phyloP scores from a whole-genome alignment of 2,329 filamentous ascomycete genomes.

The Elsinoe arachidis region DNA sequence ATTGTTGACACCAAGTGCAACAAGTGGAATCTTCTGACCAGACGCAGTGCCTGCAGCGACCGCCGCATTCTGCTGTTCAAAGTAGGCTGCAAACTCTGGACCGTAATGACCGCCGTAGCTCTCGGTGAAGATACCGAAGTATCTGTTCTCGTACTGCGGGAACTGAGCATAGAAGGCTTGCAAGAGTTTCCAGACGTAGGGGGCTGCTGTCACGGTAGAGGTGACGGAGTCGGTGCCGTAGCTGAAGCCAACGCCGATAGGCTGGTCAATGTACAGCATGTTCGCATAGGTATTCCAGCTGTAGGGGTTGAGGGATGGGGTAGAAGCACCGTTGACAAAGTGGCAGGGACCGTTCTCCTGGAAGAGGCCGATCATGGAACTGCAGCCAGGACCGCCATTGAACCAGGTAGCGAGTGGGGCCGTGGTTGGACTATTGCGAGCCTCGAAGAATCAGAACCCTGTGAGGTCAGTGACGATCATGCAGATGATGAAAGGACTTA shows the following conservation, averaged over 20 bases:
- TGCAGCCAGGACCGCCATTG: conserved; percentile 56
- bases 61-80: conserved; percentile 51
- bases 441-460: conserved; percentile 53
- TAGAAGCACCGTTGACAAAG: conserved; percentile 33
- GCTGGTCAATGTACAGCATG: conserved; percentile 35
- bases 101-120: conserved; percentile 52
- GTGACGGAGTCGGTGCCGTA: conserved; percentile 32
- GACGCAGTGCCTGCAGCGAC: conserved; percentile 37
- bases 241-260: conserved; percentile 35
- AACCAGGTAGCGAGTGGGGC: conserved; percentile 52
- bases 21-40: conserved; percentile 36
- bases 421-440: conserved; percentile 39
- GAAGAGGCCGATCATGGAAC: conserved; percentile 55
- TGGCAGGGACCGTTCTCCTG: conserved; percentile 45
- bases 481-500: neutral
- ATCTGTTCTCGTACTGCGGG: conserved; percentile 35
- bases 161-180: conserved; percentile 38
- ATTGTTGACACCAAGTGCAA: conserved; percentile 50
- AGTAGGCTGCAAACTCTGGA: conserved; percentile 48
- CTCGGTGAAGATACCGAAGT: conserved; percentile 53
- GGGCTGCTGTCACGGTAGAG: conserved; percentile 40
- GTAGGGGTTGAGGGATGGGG: conserved; percentile 38
- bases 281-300: conserved; percentile 35
- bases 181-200: conserved; percentile 48
- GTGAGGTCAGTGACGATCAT: neutral